Conservation (phyloP, 169 alveolate species). For the Theileria annulata region DNA sequence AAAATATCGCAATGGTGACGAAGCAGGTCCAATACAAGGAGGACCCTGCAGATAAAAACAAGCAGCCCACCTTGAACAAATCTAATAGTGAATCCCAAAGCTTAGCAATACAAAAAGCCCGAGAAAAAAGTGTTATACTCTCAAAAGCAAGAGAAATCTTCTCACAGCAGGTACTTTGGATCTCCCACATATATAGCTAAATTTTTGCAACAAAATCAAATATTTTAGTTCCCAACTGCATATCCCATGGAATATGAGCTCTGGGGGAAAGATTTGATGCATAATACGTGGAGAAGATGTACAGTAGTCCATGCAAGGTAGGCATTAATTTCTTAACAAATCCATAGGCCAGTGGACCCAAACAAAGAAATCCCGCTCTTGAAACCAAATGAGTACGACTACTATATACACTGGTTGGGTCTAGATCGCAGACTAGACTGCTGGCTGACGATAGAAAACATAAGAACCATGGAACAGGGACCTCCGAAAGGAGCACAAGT, state of each 20-base stretch:
- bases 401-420: conserved; percentile 87
- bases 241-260: conserved; percentile 72
- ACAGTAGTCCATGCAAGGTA: conserved; percentile 75
- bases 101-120: conserved; percentile 46
- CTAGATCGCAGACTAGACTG: conserved; percentile 86
- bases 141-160: conserved; percentile 60
- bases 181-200: not conserved
- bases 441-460: conserved; percentile 83
- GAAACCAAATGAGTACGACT: conserved; percentile 77
- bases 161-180: conserved; percentile 38
- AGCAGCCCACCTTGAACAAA: not conserved
- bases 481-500: conserved; percentile 73
- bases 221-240: conserved; percentile 73
- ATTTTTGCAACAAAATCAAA: not conserved
- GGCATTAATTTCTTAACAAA: conserved; percentile 17
- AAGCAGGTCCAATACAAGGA: conserved; percentile 15
- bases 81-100: conserved; percentile 11
- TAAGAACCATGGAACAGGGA: conserved; percentile 78
- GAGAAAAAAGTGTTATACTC: conserved; percentile 59
- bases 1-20: not conserved
- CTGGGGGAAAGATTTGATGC: conserved; percentile 73
- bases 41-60: not conserved
- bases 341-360: conserved; percentile 36
- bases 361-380: conserved; percentile 15
- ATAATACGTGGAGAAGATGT: conserved; percentile 71